phyloP scores from a whole-genome alignment of 176 grass and related monocot species.

The Ampelocalamus luodianensis region DNA sequence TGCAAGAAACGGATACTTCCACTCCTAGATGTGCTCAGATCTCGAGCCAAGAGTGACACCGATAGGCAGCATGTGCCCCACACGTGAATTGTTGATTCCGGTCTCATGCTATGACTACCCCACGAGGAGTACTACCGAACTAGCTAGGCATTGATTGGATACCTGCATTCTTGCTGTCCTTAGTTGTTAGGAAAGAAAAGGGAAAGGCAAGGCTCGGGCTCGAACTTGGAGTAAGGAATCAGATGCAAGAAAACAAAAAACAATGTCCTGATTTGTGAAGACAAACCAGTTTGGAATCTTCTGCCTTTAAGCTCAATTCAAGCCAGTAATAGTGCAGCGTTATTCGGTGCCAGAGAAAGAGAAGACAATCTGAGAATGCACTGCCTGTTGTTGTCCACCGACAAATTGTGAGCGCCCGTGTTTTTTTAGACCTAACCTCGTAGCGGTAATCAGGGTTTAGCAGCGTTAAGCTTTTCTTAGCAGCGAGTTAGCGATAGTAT shows the following conservation, averaged over 20 bases:
- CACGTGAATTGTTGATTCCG: neutral
- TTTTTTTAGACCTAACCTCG: too few species aligned
- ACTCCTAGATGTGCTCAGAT: neutral
- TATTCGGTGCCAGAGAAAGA: neutral
- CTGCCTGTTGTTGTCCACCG: constrained; percentile 3
- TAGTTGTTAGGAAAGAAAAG: constrained; percentile 11
- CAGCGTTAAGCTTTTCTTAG: too few species aligned
- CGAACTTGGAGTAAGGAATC: constrained; percentile 35
- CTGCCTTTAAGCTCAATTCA: constrained; percentile 17
- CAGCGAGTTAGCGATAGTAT: too few species aligned
- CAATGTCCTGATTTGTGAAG: neutral
- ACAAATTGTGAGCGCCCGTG: too few species aligned
- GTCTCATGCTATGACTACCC: neutral
- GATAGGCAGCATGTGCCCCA: constrained; percentile 43
- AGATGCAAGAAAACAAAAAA: constrained; percentile 22
- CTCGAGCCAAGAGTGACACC: constrained; percentile 25
- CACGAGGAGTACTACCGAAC: neutral
- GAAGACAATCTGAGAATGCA: neutral
- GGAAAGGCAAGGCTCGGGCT: neutral
- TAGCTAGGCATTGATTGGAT: neutral
- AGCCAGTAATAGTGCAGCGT: neutral
- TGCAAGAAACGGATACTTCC: neutral
- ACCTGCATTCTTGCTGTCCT: neutral
- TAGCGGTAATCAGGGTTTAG: too few species aligned
- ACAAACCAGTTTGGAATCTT: neutral